Percentiles rank a stretch among this genome's conserved stretches.
phyloP scores from a whole-genome alignment of 805 yeast genomes.

The Priceomyces castillae region DNA sequence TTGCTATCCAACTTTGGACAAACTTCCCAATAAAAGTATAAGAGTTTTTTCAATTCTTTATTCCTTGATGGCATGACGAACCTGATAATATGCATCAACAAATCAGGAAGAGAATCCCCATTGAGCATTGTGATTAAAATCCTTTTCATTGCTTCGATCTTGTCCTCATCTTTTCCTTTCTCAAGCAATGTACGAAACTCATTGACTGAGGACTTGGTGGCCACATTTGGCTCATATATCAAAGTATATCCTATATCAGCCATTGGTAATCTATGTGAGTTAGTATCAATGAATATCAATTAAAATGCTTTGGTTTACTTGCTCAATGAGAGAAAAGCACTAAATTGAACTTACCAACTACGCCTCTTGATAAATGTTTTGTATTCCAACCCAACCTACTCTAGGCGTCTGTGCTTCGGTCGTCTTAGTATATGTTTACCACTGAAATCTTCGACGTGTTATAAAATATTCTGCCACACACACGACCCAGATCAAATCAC shows the following conservation, averaged over 20 bases:
- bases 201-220: slow-evolving; percentile 57
- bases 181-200: slow-evolving; percentile 80
- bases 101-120: slow-evolving; percentile 88
- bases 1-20: slow-evolving; percentile 86
- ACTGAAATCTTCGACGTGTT: slow-evolving; percentile 3
- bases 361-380: background rate
- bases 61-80: slow-evolving; percentile 94
- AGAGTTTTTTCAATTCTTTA: slow-evolving; percentile 86
- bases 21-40: slow-evolving; percentile 97
- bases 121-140: slow-evolving; percentile 84
- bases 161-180: slow-evolving; percentile 84
- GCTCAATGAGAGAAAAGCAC: background rate
- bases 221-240: slow-evolving; percentile 73
- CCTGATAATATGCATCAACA: slow-evolving; percentile 94
- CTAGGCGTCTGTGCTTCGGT: background rate
- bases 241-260: slow-evolving; percentile 62
- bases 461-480: background rate
- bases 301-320: no score
- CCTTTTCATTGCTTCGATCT: slow-evolving; percentile 85
- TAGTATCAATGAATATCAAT: background rate
- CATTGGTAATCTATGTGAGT: slow-evolving; percentile 9
- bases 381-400: background rate
- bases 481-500: slow-evolving; percentile 2
- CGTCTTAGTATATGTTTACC: background rate
- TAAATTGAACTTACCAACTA: background rate